Evolutionary conservation across 805 yeast genomes (phyloP).

Genomic region (Candida nemodendra): DNA sequence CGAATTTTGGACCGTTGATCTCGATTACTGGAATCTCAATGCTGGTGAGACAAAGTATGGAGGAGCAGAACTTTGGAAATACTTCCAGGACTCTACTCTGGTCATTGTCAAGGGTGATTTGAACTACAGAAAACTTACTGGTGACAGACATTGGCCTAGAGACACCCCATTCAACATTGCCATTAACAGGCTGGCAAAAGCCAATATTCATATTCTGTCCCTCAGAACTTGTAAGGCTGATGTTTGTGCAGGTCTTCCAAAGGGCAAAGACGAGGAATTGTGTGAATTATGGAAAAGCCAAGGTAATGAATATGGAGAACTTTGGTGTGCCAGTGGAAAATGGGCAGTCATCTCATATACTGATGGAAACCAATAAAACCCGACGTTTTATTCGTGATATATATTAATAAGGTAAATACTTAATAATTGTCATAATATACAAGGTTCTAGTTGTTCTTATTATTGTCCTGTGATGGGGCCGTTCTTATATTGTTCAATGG

Average conservation of each 20-base stretch:
- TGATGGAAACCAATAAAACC: constrained; percentile 34
- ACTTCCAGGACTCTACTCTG: constrained; percentile 62
- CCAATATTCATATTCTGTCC: constrained; percentile 65
- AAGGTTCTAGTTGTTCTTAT: too few species aligned
- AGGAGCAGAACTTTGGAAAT: constrained; percentile 60
- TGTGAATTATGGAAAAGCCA: constrained; percentile 51
- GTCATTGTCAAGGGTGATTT: constrained; percentile 92
- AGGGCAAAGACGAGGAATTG: constrained; percentile 71
- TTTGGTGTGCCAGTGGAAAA: constrained; percentile 88
- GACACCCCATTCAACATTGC: constrained; percentile 73
- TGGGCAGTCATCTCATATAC: constrained; percentile 85
- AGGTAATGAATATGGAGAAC: constrained; percentile 64
- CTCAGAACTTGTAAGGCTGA: constrained; percentile 96
- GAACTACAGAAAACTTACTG: constrained; percentile 91
- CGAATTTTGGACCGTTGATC: constrained; percentile 83
- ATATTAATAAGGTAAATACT: too few species aligned
- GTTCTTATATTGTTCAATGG: constrained; percentile 8
- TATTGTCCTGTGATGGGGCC: constrained; percentile 1
- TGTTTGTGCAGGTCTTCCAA: constrained; percentile 80
- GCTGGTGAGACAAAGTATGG: constrained; percentile 51
- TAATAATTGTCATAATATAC: too few species aligned
- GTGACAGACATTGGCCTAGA: constrained; percentile 85
- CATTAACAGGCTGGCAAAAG: constrained; percentile 61
- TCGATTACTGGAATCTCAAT: constrained; percentile 70
- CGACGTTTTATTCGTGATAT: too few species aligned